These are phyloP conservation scores for Ceratobasidium sp. DNA, from an alignment of 1,284 basidiomycete species.

Conservation along the genomic window DNA sequence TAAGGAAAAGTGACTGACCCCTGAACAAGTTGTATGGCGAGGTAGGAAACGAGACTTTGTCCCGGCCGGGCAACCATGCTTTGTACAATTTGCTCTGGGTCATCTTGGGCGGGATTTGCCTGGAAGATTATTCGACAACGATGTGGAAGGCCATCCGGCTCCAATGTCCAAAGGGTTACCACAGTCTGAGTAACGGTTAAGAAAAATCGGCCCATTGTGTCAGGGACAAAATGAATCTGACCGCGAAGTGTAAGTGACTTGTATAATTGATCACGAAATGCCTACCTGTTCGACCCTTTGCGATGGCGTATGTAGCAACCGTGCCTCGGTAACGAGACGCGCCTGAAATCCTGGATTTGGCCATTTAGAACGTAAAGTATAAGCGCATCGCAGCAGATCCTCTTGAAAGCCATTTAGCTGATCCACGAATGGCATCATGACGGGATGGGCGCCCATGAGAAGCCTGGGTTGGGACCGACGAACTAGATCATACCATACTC, in stretches of 20 bases:
- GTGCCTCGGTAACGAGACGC: neutral
- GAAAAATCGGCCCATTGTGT: conserved; percentile 22
- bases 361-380: neutral
- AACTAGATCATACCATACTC: neutral
- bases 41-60: neutral
- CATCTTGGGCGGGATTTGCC: neutral
- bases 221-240: conserved; percentile 28
- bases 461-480: neutral
- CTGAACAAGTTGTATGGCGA: conserved; percentile 11
- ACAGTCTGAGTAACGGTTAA: neutral
- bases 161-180: conserved; percentile 18
- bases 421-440: neutral
- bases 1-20: neutral
- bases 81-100: conserved; percentile 3
- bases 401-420: neutral
- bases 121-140: conserved; percentile 7
- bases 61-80: conserved; percentile 6
- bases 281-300: conserved; percentile 25
- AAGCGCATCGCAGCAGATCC: conserved; percentile 13
- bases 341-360: conserved; percentile 5
- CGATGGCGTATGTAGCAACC: neutral
- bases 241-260: neutral
- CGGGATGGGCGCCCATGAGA: conserved; percentile 8
- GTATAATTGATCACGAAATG: neutral
- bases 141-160: conserved; percentile 6